These are phyloP conservation scores for Aspergillus heteromorphus DNA, from an alignment of 495 filamentous ascomycete genomes.

Conservation along the genomic window DNA sequence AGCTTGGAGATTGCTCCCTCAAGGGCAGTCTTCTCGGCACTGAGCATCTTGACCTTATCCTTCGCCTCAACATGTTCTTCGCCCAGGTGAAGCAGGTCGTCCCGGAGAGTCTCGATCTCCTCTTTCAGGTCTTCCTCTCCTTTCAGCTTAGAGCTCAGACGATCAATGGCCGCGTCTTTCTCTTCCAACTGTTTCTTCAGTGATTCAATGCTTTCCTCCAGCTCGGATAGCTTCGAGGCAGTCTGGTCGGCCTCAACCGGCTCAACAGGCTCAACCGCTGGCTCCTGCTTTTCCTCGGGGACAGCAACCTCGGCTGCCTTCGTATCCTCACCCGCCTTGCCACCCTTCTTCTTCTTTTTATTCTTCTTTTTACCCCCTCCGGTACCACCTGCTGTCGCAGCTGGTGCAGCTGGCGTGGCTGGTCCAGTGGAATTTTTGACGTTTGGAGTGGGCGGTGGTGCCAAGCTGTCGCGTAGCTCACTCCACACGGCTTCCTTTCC, in stretches of 20 bases:
- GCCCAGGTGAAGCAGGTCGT: conserved; percentile 69
- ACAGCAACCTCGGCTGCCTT: conserved; percentile 26
- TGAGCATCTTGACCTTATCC: conserved; percentile 65
- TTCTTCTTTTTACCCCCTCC: conserved; percentile 60
- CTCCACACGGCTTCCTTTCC: conserved; percentile 32
- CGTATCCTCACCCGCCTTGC: conserved; percentile 42
- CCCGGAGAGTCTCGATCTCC: conserved; percentile 77
- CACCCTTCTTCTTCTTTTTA: conserved; percentile 85
- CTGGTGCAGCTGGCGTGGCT: conserved; percentile 16
- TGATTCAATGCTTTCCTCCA: conserved; percentile 47
- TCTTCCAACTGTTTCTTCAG: conserved; percentile 60
- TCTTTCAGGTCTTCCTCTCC: conserved; percentile 76
- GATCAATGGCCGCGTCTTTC: conserved; percentile 66
- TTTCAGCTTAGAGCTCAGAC: conserved; percentile 59
- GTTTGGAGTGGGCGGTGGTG: conserved; percentile 11
- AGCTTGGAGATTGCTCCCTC: conserved; percentile 59
- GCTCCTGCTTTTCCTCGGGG: conserved; percentile 13
- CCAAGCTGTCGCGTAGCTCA: conserved; percentile 31
- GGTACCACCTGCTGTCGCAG: conserved; percentile 18
- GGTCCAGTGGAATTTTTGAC: conserved; percentile 13
- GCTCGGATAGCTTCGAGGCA: conserved; percentile 29
- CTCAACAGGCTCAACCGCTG: conserved; percentile 20
- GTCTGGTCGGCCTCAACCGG: conserved; percentile 21
- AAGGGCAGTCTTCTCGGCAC: conserved; percentile 54
- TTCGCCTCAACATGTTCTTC: conserved; percentile 79